Evolutionary conservation across 805 yeast genomes (phyloP), one percentile per base, ranked within the genome.

Genomic region (Candida alai): DNA sequence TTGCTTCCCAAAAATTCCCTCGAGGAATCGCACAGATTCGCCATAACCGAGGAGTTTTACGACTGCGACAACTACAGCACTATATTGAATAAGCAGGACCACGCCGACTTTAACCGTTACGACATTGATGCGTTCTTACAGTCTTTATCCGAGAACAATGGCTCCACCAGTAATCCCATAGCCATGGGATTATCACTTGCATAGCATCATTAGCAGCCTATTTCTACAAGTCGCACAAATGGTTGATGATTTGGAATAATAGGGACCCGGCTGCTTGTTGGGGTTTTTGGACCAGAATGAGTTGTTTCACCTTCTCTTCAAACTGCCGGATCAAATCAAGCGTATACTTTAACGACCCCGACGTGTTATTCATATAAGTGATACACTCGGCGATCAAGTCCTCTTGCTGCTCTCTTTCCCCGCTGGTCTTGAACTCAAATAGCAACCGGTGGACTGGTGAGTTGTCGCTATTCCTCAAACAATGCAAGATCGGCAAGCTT

Each of bases 401-500:
- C 1, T 31, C 33, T 8, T 44, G 34, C 4, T 24, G 16, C 27
- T 37, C 39, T 19, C 60, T 30, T 30, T 49, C 50, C 20, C 40
- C 45, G 22, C 42, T 35, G 5, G 51, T 16, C 6, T 23, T 35
- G 11, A 32, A 29, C 3, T 40, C 45, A n/a, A 46, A 46, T 24
- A 59, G 40, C 6, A 61, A 32, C 17, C 34, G 37, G 32, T 51
- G 49, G 3, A 62, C 51, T 1, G 62, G 61, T 6, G 37, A 17
- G 11, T 40, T 35, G n/a, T 35, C 15, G 6, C 41, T 16, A 14
- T 34, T 37, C 14, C 22, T 10, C 24, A 58, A 39, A 36, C 62
- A 53, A 54, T 86, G 93, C 12, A 89, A 72, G 2, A 89, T 77
- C 0, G 96, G 96, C 42, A 85, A 83, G 1, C 95, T 85, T 40